Evolutionary conservation across 2,329 filamentous ascomycete species (phyloP), one percentile per base, ranked within the genome.

Genomic region (Diplodia seriata): DNA sequence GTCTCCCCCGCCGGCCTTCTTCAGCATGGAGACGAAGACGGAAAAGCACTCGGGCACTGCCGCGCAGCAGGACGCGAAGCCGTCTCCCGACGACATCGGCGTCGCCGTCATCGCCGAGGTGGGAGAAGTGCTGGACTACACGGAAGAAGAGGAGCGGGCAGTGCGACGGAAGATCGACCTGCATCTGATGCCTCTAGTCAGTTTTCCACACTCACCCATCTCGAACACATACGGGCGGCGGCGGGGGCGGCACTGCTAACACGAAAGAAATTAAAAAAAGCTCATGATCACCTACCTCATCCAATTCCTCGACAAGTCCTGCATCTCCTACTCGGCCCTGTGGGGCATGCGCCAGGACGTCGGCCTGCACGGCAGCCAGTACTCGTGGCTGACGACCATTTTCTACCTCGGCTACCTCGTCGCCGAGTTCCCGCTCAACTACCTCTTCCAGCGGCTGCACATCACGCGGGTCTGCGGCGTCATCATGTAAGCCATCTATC

Each of bases 141-240:
- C 85, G 0, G 77, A 82, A 0, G 82, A 81, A 59, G 85, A 86
- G 71, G 86, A 87, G 74, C 36, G 36, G 6, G 18, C 81, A 43
- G 81, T 86, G 6, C 76, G 86, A 47, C 79, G 81, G 33, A 81
- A 80, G 70, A 86, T 86, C 63, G 85, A 86, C 71, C 73, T 83
- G 29, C 59, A 63, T 23, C 43, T 63, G 9, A 63, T 63, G 59
- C 59, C 59, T 3, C 29, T 63, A 2, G 59, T 63, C 29, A 36
- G 59, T 20, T 1, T 15, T 23, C 18, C 23, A 26, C 23, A 26
- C 2, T 18, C 7, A 12, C 18, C 2, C 29, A 15, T 31, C 23
- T 11, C 12, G 23, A 26, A 26, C 4, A 12, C 15, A 12, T 20
- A 12, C 12, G 26, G 23, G 23, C 23, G 23, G 23, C 23, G 23